phyloP scores from a whole-genome alignment of 345 rosid genomes.

The Lepidium didymum region DNA sequence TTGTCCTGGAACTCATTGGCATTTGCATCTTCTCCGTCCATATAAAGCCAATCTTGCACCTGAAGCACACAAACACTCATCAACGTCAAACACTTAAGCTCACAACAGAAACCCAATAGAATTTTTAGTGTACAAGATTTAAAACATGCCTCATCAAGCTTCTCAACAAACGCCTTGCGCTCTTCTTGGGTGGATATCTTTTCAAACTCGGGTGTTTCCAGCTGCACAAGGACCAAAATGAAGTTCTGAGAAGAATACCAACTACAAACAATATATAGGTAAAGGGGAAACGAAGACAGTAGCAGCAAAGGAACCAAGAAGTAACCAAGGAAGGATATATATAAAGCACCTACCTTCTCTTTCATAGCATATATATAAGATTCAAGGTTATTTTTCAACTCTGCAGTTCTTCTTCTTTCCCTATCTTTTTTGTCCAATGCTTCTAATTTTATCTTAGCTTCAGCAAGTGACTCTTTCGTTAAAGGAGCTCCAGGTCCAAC shows the following conservation, averaged over 20 bases:
- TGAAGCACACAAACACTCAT: constrained; percentile 24
- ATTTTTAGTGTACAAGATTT: neutral
- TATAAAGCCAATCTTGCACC: constrained; percentile 98
- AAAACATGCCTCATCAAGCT: constrained; percentile 78
- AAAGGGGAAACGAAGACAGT: neutral
- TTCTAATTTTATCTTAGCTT: constrained; percentile 71
- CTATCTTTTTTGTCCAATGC: constrained; percentile 76
- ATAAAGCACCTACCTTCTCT: constrained; percentile 58
- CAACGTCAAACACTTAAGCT: neutral
- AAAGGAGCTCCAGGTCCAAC: constrained; percentile 73
- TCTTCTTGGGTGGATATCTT: constrained; percentile 72
- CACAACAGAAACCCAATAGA: neutral
- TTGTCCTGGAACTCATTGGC: constrained; percentile 64
- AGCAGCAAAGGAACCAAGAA: neutral
- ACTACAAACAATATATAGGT: neutral
- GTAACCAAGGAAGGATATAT: neutral
- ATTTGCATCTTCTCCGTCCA: constrained; percentile 91
- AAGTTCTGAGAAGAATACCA: constrained; percentile 3
- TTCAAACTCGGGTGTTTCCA: constrained; percentile 61
- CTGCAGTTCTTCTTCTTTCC: constrained; percentile 90
- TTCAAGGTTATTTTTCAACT: constrained; percentile 88
- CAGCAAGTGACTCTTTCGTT: constrained; percentile 55
- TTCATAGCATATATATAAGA: constrained; percentile 90
- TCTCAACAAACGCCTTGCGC: constrained; percentile 64
- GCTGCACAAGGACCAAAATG: constrained; percentile 36